Conservation (phyloP, 1,284 basidiomycete species). For the Heterobasidion occidentale region DNA sequence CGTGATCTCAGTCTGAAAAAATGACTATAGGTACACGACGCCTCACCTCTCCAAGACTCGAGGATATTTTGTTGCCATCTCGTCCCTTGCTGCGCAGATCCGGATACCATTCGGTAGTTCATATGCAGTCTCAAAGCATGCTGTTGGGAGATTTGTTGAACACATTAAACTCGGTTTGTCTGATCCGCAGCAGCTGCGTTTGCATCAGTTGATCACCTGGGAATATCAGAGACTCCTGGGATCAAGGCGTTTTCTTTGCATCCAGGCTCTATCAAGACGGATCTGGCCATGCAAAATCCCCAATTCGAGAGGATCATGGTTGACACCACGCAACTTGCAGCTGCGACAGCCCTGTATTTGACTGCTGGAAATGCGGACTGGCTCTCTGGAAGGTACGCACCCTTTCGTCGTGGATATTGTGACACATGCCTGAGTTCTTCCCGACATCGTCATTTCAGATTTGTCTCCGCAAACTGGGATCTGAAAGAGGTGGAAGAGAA, state of each 20-base stretch:
- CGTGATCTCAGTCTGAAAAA: background rate
- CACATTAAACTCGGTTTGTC: background rate
- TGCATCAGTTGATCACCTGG: background rate
- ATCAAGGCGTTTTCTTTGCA: conserved; percentile 8
- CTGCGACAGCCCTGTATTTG: background rate
- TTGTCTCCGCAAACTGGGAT: conserved; percentile 6
- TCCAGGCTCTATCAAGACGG: conserved; percentile 8
- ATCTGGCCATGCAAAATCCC: background rate
- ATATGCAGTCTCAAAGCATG: conserved; percentile 8
- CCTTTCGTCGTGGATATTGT: conserved; percentile 7
- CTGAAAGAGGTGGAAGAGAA: conserved; percentile 6
- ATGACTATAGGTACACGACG: background rate
- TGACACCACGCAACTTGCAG: background rate
- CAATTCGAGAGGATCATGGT: background rate
- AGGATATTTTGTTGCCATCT: conserved; percentile 4
- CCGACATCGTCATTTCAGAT: conserved; percentile 2
- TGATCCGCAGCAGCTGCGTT: background rate
- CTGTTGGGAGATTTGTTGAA: conserved; percentile 8
- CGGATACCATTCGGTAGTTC: conserved; percentile 2
- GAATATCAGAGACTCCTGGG: conserved; percentile 4
- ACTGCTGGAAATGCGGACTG: conserved; percentile 1
- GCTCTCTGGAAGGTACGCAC: conserved; percentile 1
- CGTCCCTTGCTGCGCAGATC: conserved; percentile 5
- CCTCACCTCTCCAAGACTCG: conserved; percentile 6
- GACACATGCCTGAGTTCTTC: conserved; percentile 3